A percentile compares a stretch with the other conserved stretches of the same genome.
Evolutionary conservation across 2,329 filamentous ascomycete species (phyloP).

Genomic region (Calonectria ilicicola): DNA sequence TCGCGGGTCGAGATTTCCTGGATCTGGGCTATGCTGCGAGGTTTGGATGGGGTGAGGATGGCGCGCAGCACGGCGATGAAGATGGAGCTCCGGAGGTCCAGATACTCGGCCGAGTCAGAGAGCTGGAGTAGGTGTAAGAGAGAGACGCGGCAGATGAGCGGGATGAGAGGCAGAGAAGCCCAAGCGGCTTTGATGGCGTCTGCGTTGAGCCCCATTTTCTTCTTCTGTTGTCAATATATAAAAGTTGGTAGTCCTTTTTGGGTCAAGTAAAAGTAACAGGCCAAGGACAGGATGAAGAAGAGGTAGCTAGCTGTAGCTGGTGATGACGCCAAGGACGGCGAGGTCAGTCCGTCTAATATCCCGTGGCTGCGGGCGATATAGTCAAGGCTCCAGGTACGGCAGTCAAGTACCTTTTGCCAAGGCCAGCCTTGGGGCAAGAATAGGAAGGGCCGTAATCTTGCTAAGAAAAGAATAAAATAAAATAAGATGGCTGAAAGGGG

Average conservation of each 20-base stretch:
- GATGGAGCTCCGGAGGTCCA: slow-evolving; percentile 82
- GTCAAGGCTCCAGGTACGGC: not conserved
- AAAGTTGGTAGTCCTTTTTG: not conserved
- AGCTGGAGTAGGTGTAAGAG: slow-evolving; percentile 74
- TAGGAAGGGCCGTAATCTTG: not conserved
- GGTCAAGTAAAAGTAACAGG: not conserved
- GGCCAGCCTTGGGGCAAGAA: not conserved
- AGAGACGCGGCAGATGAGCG: slow-evolving; percentile 71
- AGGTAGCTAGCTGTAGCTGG: not conserved
- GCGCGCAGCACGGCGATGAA: slow-evolving; percentile 79
- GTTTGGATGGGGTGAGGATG: slow-evolving; percentile 62
- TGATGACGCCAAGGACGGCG: not conserved
- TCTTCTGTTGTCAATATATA: not conserved
- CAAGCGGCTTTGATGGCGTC: slow-evolving; percentile 33
- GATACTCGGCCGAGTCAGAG: slow-evolving; percentile 79
- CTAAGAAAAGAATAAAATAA: not conserved
- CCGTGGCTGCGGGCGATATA: not conserved
- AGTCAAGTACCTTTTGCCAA: not conserved
- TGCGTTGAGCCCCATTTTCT: slow-evolving; percentile 21
- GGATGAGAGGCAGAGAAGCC: slow-evolving; percentile 66
- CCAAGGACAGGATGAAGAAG: not conserved
- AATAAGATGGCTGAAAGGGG: not conserved
- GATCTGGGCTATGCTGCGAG: slow-evolving; percentile 66
- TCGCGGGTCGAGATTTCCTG: slow-evolving; percentile 75
- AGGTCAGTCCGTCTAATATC: not conserved